These are phyloP conservation scores for Podospora didyma DNA, from an alignment of 495 filamentous ascomycete genomes.

Conservation along the genomic window DNA sequence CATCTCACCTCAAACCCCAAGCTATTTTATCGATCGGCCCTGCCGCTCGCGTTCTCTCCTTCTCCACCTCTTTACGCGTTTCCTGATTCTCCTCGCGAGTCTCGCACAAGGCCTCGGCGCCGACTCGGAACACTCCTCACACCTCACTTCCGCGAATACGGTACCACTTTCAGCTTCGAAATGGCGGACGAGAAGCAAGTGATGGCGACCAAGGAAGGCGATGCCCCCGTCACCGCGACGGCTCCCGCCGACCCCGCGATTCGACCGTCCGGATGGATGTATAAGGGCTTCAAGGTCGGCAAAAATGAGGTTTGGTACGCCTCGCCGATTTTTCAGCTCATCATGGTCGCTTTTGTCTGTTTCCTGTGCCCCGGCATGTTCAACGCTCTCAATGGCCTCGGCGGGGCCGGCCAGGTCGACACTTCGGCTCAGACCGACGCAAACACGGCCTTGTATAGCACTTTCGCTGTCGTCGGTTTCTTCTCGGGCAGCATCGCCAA, in stretches of 20 bases:
- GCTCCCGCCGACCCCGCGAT: neutral
- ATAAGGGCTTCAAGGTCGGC: conserved; percentile 58
- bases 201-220: neutral
- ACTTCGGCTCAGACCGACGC: conserved; percentile 61
- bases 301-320: conserved; percentile 63
- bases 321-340: conserved; percentile 67
- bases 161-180: neutral
- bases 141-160: neutral
- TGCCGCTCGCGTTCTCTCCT: no score
- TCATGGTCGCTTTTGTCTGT: conserved; percentile 78
- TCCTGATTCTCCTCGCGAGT: no score
- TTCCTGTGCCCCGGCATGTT: conserved; percentile 88
- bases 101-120: no score
- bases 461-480: conserved; percentile 84
- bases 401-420: conserved; percentile 69
- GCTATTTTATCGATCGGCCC: neutral
- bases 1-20: neutral
- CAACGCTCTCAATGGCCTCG: conserved; percentile 73
- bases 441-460: conserved; percentile 71
- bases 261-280: conserved; percentile 60
- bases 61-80: no score
- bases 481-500: conserved; percentile 79
- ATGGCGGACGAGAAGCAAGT: conserved; percentile 17
- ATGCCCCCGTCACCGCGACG: neutral
- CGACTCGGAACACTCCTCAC: neutral